Evolutionary conservation across 2,329 filamentous ascomycete genomes (phyloP), one percentile per base, ranked within the genome.

Genomic region (Fusarium armeniacum): DNA sequence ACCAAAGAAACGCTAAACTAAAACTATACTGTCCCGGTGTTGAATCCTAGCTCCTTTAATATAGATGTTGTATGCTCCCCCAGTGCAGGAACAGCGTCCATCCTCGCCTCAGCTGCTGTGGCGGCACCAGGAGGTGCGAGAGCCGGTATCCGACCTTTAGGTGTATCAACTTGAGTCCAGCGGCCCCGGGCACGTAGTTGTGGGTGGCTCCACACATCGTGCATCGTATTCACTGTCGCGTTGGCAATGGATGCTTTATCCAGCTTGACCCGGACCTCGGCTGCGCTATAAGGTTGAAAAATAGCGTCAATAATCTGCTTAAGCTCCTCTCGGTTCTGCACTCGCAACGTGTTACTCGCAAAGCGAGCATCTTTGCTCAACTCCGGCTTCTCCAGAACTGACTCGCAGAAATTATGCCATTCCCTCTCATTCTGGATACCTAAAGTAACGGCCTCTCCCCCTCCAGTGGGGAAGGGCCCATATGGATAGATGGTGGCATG

Each of bases 371-470:
- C 84, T 2, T 76, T 77, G 1, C 81, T 79, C 2, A 87, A 65
- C 0, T 76, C 78, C 0, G 78, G 76, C 45, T 83, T 77, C 0
- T 76, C 78, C 6, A 88, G 76, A 2, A 88, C 84, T 3, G 80
- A 72, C 0, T 74, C 73, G 58, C 84, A 86, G 15, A 88, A 81
- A 8, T 77, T 84, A 2, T 69, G 76, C 85, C 85, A 87, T 69
- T 88, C 86, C 5, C 85, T 78, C 76, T 87, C 86, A 62, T 88
- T 88, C 69, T 89, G 86, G 24, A 88, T 81, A 0, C 85, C 86
- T 6, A 88, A 75, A 84, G 87, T 87, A 16, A 88, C 85, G 0
- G 82, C 81, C 0, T 80, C 80, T 0, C 81, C 81, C 12, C 81
- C 81, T 0, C 82, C 83, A 0, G 85, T 83, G 36, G 82, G 76